A percentile compares a stretch with the other conserved stretches of the same genome.
Conservation (phyloP, 169 alveolate species). For the Plasmodium blacklocki region DNA sequence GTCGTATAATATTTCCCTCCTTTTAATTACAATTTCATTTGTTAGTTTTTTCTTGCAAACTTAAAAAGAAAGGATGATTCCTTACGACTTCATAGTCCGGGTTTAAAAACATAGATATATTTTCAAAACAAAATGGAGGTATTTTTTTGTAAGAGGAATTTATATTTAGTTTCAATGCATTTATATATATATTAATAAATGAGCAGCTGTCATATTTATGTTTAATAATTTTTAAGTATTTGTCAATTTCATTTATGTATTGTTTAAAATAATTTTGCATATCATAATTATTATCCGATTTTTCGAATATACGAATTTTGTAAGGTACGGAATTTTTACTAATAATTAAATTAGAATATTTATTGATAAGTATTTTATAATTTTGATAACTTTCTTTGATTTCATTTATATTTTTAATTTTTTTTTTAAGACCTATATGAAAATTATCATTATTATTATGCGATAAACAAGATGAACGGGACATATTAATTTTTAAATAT, state of each 20-base stretch:
- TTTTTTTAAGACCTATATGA: slow-evolving; percentile 43
- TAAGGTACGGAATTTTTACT: slow-evolving; percentile 23
- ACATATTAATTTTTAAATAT: slow-evolving; percentile 27
- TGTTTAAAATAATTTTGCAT: slow-evolving; percentile 26
- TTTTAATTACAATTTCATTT: background rate
- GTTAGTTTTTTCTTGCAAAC: slow-evolving; percentile 42
- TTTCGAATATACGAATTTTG: slow-evolving; percentile 41
- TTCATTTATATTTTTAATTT: slow-evolving; percentile 42
- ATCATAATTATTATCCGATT: slow-evolving; percentile 16
- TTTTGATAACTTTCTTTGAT: slow-evolving; percentile 28
- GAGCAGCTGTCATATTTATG: slow-evolving; percentile 12
- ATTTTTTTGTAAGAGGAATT: slow-evolving; percentile 27
- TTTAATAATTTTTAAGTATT: slow-evolving; percentile 14
- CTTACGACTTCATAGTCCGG: slow-evolving; percentile 42
- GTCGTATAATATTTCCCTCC: too few species aligned
- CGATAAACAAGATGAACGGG: background rate
- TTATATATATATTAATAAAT: slow-evolving; percentile 35
- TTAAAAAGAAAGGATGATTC: slow-evolving; percentile 54
- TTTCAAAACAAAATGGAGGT: slow-evolving; percentile 65
- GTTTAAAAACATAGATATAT: slow-evolving; percentile 44
- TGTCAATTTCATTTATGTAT: slow-evolving; percentile 30
- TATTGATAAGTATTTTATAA: slow-evolving; percentile 9
- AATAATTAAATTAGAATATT: slow-evolving; percentile 24
- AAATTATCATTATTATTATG: slow-evolving; percentile 14
- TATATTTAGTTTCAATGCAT: slow-evolving; percentile 32